These are phyloP conservation scores for Penicillium bialowiezense DNA, from an alignment of 495 filamentous ascomycete genomes.

Conservation along the genomic window DNA sequence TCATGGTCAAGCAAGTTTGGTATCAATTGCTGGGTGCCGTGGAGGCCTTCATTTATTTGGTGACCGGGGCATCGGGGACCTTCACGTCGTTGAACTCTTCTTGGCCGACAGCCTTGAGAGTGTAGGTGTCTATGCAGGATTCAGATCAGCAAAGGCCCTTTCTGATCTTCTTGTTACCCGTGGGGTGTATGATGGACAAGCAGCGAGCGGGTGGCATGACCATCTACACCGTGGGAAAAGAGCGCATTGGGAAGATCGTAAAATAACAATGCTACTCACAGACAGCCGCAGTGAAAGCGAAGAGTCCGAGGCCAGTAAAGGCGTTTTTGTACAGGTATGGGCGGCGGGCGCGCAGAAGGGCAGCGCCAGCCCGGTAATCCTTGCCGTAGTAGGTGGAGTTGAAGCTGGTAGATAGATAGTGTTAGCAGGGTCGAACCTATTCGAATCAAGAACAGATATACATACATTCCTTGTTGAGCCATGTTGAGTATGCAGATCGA, in stretches of 20 bases:
- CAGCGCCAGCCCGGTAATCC: conserved; percentile 71
- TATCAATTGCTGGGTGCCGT: not conserved
- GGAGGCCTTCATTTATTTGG: conserved; percentile 13
- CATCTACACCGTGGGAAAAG: not conserved
- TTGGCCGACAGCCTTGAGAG: conserved; percentile 84
- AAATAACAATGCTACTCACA: conserved; percentile 56
- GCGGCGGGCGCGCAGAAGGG: conserved; percentile 83
- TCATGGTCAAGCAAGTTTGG: not conserved
- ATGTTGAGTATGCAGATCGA: conserved; percentile 21
- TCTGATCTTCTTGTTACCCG: not conserved
- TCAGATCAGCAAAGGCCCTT: not conserved
- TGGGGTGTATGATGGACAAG: not conserved
- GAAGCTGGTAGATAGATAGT: conserved; percentile 44
- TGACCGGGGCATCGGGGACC: conserved; percentile 68
- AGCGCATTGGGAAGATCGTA: not conserved
- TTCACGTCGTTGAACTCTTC: conserved; percentile 97
- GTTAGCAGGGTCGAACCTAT: conserved; percentile 9
- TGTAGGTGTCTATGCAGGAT: conserved; percentile 69
- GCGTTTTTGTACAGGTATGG: conserved; percentile 91
- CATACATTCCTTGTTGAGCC: conserved; percentile 44
- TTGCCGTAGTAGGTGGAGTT: conserved; percentile 90
- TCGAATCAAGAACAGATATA: not conserved
- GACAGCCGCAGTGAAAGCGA: conserved; percentile 68
- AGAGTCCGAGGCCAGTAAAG: conserved; percentile 66
- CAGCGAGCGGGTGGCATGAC: conserved; percentile 8